Evolutionary conservation across 768 basidiomycete species (phyloP), one percentile per base, ranked within the genome.

Genomic region (Tulasnella sp.): DNA sequence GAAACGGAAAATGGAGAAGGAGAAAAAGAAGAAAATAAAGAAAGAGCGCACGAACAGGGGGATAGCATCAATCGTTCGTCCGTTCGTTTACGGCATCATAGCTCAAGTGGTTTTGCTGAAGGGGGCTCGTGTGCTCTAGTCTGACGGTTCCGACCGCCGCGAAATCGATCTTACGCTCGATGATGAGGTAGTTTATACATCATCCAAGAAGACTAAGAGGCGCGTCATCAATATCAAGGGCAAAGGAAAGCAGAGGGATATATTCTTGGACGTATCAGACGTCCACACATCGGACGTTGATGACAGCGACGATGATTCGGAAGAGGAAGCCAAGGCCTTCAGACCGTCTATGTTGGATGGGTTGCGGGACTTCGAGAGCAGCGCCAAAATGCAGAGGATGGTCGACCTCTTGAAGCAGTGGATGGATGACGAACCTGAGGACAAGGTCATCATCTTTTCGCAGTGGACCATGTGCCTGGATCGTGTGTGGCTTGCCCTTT

Each of bases 401-500:
- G 49, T 62, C 24, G 59, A 59, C 17, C 49, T 49, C 7, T 25
- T 59, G 44, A 62, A 62, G 4, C 44, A 58, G 44, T 62, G 62
- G 78, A 34, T 44, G 8, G 51, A 54, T 3, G 79, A 81, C 12
- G 62, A 65, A 8, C 74, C 73, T 3, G 82, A 81, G 0, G 84
- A 86, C 66, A 86, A 86, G 73, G 79, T 78, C 3, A 85, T 86
- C 31, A 74, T 77, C 43, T 86, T 81, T 68, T 84, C 82, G 4
- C 84, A 86, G 67, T 86, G 84, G 84, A 86, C 84, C 0, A 81
- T 81, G 0, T 83, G 84, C 80, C 75, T 86, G 31, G 80, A 84
- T 66, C 70, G 84, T 60, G 34, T 25, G 60, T 63, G 9, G 8
- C 17, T 22, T 29, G 9, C 29, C 19, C 7, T 55, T 21, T 11